phyloP scores from a whole-genome alignment of 768 basidiomycete genomes.

The Collybia nuda region DNA sequence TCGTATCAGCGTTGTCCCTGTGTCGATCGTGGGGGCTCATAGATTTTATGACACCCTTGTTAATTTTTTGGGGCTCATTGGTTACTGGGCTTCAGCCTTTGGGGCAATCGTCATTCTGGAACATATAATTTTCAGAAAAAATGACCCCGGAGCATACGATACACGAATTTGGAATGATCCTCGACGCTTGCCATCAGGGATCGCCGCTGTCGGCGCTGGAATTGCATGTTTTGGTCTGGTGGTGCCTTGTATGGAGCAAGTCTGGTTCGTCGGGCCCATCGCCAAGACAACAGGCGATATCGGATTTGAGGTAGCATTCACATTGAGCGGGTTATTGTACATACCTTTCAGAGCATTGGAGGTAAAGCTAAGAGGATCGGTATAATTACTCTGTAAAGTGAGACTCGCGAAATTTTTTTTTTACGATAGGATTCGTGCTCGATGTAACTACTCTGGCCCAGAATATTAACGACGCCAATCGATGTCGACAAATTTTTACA shows the following conservation, averaged over 20 bases:
- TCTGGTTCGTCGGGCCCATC: constrained; percentile 77
- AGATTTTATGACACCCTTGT: constrained; percentile 68
- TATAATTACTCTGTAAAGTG: constrained; percentile 3
- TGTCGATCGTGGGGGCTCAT: constrained; percentile 75
- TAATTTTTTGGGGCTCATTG: constrained; percentile 75
- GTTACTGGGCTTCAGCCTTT: constrained; percentile 68
- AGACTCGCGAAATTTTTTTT: not conserved
- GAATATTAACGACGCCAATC: too few species aligned
- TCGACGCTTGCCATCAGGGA: constrained; percentile 58
- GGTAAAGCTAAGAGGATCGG: constrained; percentile 25
- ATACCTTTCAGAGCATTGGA: constrained; percentile 54
- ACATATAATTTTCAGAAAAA: constrained; percentile 64
- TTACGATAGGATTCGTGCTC: too few species aligned
- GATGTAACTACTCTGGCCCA: too few species aligned
- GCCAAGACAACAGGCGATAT: constrained; percentile 72
- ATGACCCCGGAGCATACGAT: constrained; percentile 53
- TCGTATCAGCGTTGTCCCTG: constrained; percentile 56
- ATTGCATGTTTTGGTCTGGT: constrained; percentile 55
- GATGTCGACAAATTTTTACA: not conserved
- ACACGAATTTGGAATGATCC: constrained; percentile 56
- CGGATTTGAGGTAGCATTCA: constrained; percentile 77
- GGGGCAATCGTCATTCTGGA: constrained; percentile 64
- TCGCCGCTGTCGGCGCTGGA: constrained; percentile 60
- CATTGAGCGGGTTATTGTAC: constrained; percentile 52
- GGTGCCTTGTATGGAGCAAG: constrained; percentile 71